Percentiles rank a stretch among this genome's conserved stretches.
Conservation (phyloP, 192 early-diverging fungal genomes). For the Thamnidium elegans region DNA sequence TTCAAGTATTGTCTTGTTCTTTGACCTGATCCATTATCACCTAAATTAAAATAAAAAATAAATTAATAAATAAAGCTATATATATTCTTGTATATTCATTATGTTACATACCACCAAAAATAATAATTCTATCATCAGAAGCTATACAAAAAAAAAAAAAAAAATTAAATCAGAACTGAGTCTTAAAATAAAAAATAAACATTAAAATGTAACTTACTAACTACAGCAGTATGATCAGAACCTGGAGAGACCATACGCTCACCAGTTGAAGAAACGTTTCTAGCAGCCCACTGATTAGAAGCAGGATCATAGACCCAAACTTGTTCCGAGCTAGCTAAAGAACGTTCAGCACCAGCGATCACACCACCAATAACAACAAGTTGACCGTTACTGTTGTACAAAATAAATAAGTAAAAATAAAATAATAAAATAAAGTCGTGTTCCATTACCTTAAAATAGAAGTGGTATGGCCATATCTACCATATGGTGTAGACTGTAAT, state of each 20-base stretch:
- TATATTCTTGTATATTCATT: background rate
- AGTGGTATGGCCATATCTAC: slow-evolving; percentile 28
- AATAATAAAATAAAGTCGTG: background rate
- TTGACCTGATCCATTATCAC: slow-evolving; percentile 11
- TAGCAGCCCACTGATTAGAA: slow-evolving; percentile 17
- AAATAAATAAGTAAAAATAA: slow-evolving; percentile 8
- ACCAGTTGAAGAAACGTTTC: background rate
- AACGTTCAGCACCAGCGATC: background rate
- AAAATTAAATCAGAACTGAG: background rate
- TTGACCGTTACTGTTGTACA: slow-evolving; percentile 22
- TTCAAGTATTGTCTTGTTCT: slow-evolving; percentile 20
- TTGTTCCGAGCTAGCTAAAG: slow-evolving; percentile 13
- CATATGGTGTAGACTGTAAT: slow-evolving; percentile 1
- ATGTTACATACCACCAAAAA: slow-evolving; percentile 32
- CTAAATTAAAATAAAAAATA: slow-evolving; percentile 9
- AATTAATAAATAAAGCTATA: background rate
- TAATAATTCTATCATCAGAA: slow-evolving; percentile 24
- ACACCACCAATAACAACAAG: slow-evolving; percentile 34
- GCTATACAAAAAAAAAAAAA: slow-evolving; percentile 13
- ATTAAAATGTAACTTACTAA: slow-evolving; percentile 21
- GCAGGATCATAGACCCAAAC: slow-evolving; percentile 21
- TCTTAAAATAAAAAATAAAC: slow-evolving; percentile 6
- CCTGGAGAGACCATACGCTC: slow-evolving; percentile 1
- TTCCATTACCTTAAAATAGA: slow-evolving; percentile 16
- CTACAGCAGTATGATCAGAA: slow-evolving; percentile 28